A percentile compares a stretch with the other conserved stretches of the same genome.
These are phyloP conservation scores for Hypholoma fasciculare DNA, from an alignment of 768 basidiomycete genomes.

Conservation along the genomic window DNA sequence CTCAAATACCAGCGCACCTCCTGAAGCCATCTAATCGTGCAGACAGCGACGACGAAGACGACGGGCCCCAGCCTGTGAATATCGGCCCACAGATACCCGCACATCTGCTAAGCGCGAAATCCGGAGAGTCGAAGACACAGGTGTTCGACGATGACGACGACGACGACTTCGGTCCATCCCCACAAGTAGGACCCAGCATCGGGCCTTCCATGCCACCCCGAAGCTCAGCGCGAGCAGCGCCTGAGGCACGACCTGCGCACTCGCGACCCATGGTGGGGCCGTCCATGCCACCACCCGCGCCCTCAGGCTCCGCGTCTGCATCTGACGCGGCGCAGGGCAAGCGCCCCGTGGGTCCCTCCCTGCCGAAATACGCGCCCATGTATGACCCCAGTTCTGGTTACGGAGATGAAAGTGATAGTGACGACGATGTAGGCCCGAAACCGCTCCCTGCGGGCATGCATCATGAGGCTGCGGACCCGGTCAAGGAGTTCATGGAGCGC, in stretches of 20 bases:
- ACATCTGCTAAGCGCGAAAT: constrained; percentile 21
- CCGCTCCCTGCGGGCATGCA: constrained; percentile 57
- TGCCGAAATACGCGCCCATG: constrained; percentile 41
- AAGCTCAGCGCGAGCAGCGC: not conserved
- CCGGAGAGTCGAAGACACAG: constrained; percentile 10
- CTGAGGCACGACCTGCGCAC: no score
- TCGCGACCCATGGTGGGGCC: constrained; percentile 12
- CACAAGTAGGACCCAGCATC: constrained; percentile 15
- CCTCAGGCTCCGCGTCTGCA: no score
- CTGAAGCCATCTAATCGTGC: constrained; percentile 19
- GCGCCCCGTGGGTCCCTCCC: constrained; percentile 52
- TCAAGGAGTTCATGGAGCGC: constrained; percentile 79
- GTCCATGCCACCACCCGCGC: constrained; percentile 17
- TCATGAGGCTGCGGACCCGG: constrained; percentile 56
- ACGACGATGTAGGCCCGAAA: constrained; percentile 84
- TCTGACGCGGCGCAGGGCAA: constrained; percentile 25
- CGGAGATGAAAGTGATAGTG: constrained; percentile 46
- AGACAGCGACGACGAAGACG: constrained; percentile 23
- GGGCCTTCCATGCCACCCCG: constrained; percentile 13
- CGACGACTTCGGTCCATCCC: constrained; percentile 70
- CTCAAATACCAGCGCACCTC: constrained; percentile 54
- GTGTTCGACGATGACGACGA: constrained; percentile 46
- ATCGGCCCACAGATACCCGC: constrained; percentile 14
- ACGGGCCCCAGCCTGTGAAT: constrained; percentile 21
- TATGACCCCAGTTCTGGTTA: constrained; percentile 28